A percentile compares a stretch with the other conserved stretches of the same genome.
Conservation (phyloP, 2,329 filamentous ascomycete genomes). For the Xylariaceae sp. region DNA sequence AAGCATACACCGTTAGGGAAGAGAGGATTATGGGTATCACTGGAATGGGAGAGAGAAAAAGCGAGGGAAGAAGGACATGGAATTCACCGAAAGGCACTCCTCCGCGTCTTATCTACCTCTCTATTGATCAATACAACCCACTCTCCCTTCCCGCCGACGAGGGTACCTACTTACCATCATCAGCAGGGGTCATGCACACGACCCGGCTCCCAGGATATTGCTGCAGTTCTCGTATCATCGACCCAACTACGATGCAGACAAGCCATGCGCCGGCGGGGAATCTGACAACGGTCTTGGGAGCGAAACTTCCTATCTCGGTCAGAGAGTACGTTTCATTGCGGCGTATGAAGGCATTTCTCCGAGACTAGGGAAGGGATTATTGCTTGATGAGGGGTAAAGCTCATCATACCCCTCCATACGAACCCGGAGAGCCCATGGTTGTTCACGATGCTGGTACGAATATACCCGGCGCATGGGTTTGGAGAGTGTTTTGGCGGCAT, state of each 20-base stretch:
- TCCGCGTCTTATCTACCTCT: neutral
- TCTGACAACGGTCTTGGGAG: neutral
- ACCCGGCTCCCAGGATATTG: neutral
- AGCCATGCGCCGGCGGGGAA: neutral
- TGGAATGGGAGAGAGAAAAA: neutral
- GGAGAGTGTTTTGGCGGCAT: conserved; percentile 12
- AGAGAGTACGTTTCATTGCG: conserved; percentile 10
- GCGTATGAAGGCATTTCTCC: conserved; percentile 15
- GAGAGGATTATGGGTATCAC: neutral
- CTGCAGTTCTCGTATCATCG: neutral
- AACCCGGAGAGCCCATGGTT: neutral
- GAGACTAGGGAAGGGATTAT: neutral
- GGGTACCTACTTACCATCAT: neutral
- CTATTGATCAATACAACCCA: neutral
- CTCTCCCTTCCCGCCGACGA: neutral
- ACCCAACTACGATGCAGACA: neutral
- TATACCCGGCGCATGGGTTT: conserved; percentile 6
- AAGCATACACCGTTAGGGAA: conserved; percentile 5
- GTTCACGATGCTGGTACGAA: neutral
- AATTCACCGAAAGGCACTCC: neutral
- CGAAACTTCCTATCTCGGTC: conserved; percentile 16
- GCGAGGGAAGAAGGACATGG: neutral
- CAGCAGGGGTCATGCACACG: neutral
- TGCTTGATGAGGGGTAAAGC: conserved; percentile 13
- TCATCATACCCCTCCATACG: neutral